A percentile compares a stretch with the other conserved stretches of the same genome.
Conservation (phyloP, 106 monocot species). For the Phalaenopsis aphrodite region DNA sequence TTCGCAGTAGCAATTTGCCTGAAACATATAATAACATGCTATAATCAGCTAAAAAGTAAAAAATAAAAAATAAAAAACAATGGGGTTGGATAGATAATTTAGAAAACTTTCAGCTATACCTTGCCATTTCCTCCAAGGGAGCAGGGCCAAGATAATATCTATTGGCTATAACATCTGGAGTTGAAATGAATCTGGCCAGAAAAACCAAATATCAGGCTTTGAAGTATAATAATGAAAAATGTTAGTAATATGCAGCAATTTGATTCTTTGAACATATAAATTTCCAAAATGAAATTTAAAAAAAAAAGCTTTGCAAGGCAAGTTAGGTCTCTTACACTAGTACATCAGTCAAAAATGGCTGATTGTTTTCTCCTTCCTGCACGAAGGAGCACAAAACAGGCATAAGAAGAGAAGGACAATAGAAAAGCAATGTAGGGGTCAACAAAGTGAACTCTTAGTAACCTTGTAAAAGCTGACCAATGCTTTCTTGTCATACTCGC, state of each 20-base stretch:
- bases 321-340: constrained; percentile 44
- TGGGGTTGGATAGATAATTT: background rate
- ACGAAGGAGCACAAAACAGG: constrained; percentile 4
- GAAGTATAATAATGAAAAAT: background rate
- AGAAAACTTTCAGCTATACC: constrained; percentile 19
- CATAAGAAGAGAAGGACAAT: background rate
- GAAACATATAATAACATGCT: background rate
- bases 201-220: background rate
- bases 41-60: background rate
- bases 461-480: constrained; percentile 69
- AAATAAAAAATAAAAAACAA: background rate
- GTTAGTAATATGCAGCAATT: background rate
- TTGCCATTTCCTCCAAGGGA: constrained; percentile 86
- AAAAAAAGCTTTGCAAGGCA: background rate
- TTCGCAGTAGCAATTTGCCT: constrained; percentile 94
- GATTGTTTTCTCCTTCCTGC: constrained; percentile 47
- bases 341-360: constrained; percentile 51
- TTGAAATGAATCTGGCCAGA: constrained; percentile 54
- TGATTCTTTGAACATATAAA: background rate
- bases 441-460: background rate
- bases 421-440: background rate
- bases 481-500: constrained; percentile 80
- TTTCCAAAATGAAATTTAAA: background rate
- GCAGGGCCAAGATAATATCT: constrained; percentile 85
- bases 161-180: constrained; percentile 50